Conservation (phyloP, 2,329 filamentous ascomycete species). For the Botryosphaeria agaves region DNA sequence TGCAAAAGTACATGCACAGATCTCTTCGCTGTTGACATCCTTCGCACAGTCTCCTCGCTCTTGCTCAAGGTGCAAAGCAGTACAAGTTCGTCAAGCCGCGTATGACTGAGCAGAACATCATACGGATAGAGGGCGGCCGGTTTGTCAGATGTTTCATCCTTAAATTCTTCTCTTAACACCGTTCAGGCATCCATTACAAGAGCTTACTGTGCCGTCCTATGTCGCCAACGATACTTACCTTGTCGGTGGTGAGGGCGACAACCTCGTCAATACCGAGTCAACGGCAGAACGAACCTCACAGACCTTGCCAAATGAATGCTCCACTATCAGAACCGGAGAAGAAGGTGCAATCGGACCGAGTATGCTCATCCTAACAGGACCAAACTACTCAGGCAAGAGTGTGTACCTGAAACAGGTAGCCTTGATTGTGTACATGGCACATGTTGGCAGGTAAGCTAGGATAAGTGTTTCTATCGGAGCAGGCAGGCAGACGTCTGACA, state of each 20-base stretch:
- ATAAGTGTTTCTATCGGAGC: not conserved
- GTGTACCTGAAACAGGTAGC: slow-evolving; percentile 89
- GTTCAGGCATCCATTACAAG: slow-evolving; percentile 60
- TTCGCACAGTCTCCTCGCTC: slow-evolving; percentile 47
- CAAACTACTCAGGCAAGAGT: slow-evolving; percentile 94
- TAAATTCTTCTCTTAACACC: no score
- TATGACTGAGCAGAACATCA: slow-evolving; percentile 51
- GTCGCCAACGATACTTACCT: slow-evolving; percentile 69
- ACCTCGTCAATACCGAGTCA: not conserved
- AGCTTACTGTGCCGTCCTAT: slow-evolving; percentile 63
- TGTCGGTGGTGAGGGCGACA: slow-evolving; percentile 35
- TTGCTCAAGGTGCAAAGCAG: slow-evolving; percentile 58
- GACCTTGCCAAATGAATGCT: slow-evolving; percentile 1
- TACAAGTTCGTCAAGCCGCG: slow-evolving; percentile 55
- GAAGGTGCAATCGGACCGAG: slow-evolving; percentile 31
- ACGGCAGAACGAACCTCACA: not conserved
- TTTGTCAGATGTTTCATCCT: no score
- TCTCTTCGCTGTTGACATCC: no score
- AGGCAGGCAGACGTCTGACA: no score
- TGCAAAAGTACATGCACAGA: slow-evolving; percentile 10
- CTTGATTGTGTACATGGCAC: slow-evolving; percentile 78
- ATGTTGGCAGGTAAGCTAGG: slow-evolving; percentile 46
- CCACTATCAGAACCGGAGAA: not conserved
- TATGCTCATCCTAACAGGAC: slow-evolving; percentile 71
- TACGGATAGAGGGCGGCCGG: slow-evolving; percentile 63